Percentiles rank a stretch among this genome's conserved stretches.
Conservation (phyloP, 805 yeast genomes). For the Saturnispora diversa region DNA sequence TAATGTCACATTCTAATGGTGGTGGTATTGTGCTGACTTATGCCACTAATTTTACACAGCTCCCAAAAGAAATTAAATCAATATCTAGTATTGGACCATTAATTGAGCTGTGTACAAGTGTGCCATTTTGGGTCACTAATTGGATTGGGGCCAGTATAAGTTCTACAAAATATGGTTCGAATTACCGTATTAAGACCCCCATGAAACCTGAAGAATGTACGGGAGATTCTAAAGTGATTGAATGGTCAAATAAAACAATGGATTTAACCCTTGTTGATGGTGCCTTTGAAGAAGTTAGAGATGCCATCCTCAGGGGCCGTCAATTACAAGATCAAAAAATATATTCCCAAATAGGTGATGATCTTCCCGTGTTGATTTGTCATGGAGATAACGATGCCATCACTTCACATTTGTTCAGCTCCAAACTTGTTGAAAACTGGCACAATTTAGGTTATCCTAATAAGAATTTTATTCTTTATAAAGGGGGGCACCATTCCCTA, state of each 20-base stretch:
- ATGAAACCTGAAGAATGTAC: conserved; percentile 50
- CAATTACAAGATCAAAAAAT: conserved; percentile 33
- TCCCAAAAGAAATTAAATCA: conserved; percentile 34
- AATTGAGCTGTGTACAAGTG: conserved; percentile 35
- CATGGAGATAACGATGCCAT: conserved; percentile 62
- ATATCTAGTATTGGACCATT: conserved; percentile 53
- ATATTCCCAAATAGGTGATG: conserved; percentile 30
- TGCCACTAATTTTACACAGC: conserved; percentile 35
- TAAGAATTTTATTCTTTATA: conserved; percentile 17
- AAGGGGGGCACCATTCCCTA: conserved; percentile 37
- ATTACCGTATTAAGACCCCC: conserved; percentile 40
- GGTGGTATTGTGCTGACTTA: conserved; percentile 68
- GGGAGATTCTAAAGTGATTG: conserved; percentile 36
- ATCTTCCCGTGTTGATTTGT: conserved; percentile 43
- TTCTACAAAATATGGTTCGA: conserved; percentile 39
- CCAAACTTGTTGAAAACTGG: conserved; percentile 32
- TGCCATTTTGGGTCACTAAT: conserved; percentile 28
- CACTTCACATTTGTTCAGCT: conserved; percentile 44
- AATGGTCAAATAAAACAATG: conserved; percentile 38
- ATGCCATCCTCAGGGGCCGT: conserved; percentile 55
- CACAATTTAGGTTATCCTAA: conserved; percentile 24
- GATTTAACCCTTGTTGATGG: conserved; percentile 39
- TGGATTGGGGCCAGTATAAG: conserved; percentile 34
- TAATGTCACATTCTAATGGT: conserved; percentile 76
- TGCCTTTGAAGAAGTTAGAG: conserved; percentile 46